Percentiles rank a stretch among this genome's conserved stretches.
Evolutionary conservation across 1,284 basidiomycete genomes (phyloP).

Genomic region (Cutaneotrichosporon sp.): DNA sequence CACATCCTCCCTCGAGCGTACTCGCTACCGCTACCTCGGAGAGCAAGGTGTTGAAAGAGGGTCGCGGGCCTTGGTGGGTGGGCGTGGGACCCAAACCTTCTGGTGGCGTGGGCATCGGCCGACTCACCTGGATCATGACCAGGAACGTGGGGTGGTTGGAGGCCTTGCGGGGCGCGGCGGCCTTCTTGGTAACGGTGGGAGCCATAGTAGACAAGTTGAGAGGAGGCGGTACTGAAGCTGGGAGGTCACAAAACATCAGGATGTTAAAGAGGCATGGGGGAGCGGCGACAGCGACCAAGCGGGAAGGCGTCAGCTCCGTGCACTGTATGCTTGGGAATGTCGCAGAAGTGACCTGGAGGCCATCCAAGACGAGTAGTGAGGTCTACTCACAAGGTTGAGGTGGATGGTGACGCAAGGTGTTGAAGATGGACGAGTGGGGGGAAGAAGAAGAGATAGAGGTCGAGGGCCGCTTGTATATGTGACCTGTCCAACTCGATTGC

Average conservation of each 20-base stretch:
- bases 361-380: background rate
- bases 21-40: background rate
- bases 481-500: background rate
- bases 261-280: background rate
- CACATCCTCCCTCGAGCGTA: background rate
- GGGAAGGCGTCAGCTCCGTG: slow-evolving; percentile 16
- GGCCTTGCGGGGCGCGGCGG: slow-evolving; percentile 41
- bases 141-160: slow-evolving; percentile 54
- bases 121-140: slow-evolving; percentile 54
- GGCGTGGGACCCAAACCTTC: background rate
- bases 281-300: slow-evolving; percentile 10
- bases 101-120: slow-evolving; percentile 7
- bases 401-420: slow-evolving; percentile 1
- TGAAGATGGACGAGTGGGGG: slow-evolving; percentile 12
- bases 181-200: slow-evolving; percentile 45
- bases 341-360: background rate
- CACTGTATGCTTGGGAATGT: background rate
- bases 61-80: background rate
- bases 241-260: background rate
- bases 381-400: slow-evolving; percentile 4
- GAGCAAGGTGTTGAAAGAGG: background rate
- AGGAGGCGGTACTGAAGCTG: background rate
- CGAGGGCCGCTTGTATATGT: slow-evolving; percentile 10
- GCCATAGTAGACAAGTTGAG: slow-evolving; percentile 37
- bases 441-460: slow-evolving; percentile 14